A percentile compares a stretch with the other conserved stretches of the same genome.
Conservation (phyloP, 345 rosid genomes). For the Rhodomyrtus tomentosa region DNA sequence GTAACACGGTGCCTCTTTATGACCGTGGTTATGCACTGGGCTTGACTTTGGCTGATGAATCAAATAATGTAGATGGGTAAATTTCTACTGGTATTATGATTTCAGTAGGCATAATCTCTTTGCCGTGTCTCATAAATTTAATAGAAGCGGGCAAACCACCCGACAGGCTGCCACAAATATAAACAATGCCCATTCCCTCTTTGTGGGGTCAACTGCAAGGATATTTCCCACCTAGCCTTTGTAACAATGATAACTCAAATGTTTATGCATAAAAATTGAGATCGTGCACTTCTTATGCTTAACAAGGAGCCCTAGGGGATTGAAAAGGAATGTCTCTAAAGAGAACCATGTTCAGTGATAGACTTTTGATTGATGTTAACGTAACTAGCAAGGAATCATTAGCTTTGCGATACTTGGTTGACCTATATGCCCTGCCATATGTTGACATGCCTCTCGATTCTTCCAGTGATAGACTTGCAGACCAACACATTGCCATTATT, state of each 20-base stretch:
- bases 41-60: conserved; percentile 58
- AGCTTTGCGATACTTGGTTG: background rate
- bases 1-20: conserved; percentile 63
- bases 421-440: background rate
- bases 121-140: background rate
- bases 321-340: background rate
- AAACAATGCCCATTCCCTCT: background rate
- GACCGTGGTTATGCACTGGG: conserved; percentile 80
- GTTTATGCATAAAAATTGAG: background rate
- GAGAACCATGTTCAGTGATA: background rate
- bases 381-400: background rate
- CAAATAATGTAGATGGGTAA: conserved; percentile 66
- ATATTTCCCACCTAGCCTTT: background rate
- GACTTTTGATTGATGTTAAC: background rate
- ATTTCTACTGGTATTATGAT: background rate
- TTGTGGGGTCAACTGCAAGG: background rate
- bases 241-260: background rate
- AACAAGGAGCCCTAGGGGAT: background rate
- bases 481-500: background rate
- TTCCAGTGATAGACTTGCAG: background rate
- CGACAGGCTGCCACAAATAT: background rate
- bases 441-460: background rate
- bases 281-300: background rate
- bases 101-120: background rate
- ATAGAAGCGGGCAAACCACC: background rate